Evolutionary conservation across 1,284 basidiomycete species (phyloP), one percentile per base, ranked within the genome.

Genomic region (Schizopora paradoxa): DNA sequence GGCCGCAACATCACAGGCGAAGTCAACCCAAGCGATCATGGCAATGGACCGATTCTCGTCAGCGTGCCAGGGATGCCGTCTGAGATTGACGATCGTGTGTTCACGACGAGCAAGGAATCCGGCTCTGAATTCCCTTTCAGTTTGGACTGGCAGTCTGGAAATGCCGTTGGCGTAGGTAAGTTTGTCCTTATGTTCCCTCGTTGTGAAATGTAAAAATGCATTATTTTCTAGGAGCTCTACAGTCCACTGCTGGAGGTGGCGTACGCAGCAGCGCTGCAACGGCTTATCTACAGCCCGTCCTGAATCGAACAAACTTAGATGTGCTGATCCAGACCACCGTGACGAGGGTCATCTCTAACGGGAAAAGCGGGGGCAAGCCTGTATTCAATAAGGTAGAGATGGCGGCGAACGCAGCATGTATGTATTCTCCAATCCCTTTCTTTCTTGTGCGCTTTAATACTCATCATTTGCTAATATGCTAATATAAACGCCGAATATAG

Each of bases 131-230:
- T 70, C 44, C 59, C 64, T 0, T 72, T 61, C 54, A 68, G 66
- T 47, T 47, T 56, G 13, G 72, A 74, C 48, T 57, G 62, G 45
- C 66, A 68, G 35, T 58, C 58, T 5, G 69, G 70, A 0, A 56
- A 65, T 36, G 54, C 57, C 0, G 51, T 66, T 26, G 69, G 70
- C 16, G 53, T 72, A 23, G 66, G 70, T 62, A 40, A 42, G 61
- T 35, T 32, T 38, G 2, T 23, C 33, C 19, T 35, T 38, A 5
- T 5, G n/a, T 8, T 11, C 11, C 8, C n/a, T n/a, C n/a, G n/a
- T n/a, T n/a, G n/a, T n/a, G n/a, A n/a, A n/a, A n/a, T n/a, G 8
- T 8, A 10, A 43, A 16, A n/a, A 41, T 8, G 40, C 21, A 18
- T 16, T 13, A n/a, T 25, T n/a, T n/a, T 13, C 13, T n/a, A 62